Percentiles rank a stretch among this genome's conserved stretches.
Conservation (phyloP, 2,329 filamentous ascomycete species). For the Penicillium paneum region DNA sequence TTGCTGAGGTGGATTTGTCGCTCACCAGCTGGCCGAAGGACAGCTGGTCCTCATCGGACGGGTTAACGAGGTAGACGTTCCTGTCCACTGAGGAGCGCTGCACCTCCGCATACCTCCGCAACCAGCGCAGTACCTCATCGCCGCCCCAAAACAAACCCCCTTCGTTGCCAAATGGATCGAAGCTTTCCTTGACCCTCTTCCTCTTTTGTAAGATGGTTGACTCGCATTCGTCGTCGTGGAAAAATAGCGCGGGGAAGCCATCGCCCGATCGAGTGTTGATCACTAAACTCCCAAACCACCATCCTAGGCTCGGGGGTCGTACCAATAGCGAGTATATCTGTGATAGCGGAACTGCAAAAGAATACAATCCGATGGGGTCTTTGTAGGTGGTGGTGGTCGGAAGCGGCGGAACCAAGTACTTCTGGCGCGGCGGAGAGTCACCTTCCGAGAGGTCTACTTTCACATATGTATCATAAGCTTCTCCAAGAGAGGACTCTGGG, state of each 20-base stretch:
- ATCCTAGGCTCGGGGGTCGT: slow-evolving; percentile 86
- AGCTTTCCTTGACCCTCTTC: slow-evolving; percentile 74
- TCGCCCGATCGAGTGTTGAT: slow-evolving; percentile 90
- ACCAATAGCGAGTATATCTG: slow-evolving; percentile 89
- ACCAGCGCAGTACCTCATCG: slow-evolving; percentile 88
- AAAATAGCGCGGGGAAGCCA: slow-evolving; percentile 92
- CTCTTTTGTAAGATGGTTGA: slow-evolving; percentile 94
- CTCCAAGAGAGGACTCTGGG: slow-evolving; percentile 82
- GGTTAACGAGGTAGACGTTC: slow-evolving; percentile 88
- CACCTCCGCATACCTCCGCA: slow-evolving; percentile 77
- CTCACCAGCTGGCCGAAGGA: slow-evolving; percentile 62
- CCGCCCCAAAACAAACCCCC: slow-evolving; percentile 93
- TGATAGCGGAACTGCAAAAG: slow-evolving; percentile 86
- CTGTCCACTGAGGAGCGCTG: slow-evolving; percentile 83
- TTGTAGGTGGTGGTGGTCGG: slow-evolving; percentile 77
- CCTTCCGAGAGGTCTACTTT: slow-evolving; percentile 88
- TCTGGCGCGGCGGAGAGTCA: slow-evolving; percentile 76
- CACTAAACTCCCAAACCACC: slow-evolving; percentile 97
- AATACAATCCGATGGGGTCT: slow-evolving; percentile 71
- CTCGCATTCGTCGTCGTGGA: slow-evolving; percentile 95
- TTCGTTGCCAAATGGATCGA: slow-evolving; percentile 82
- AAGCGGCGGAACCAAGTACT: slow-evolving; percentile 85
- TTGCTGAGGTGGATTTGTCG: slow-evolving; percentile 39
- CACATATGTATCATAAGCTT: slow-evolving; percentile 83
- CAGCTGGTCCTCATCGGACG: slow-evolving; percentile 75